A percentile compares a stretch with the other conserved stretches of the same genome.
Evolutionary conservation across 805 yeast species (phyloP).

Genomic region (Monosporozyma solicola): DNA sequence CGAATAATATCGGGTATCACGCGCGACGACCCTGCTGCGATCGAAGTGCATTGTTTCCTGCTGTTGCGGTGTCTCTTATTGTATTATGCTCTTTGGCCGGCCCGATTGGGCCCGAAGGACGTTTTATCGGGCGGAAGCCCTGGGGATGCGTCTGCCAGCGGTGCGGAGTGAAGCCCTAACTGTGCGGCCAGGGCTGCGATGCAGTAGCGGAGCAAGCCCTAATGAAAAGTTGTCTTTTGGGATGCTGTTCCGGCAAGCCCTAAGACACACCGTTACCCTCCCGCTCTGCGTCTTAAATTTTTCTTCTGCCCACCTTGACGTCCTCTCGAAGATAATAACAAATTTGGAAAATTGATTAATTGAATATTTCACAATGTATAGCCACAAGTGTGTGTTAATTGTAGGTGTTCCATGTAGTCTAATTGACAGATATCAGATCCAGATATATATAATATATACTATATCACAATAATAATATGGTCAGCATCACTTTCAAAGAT

Average conservation of each 20-base stretch:
- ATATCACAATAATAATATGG: slow-evolving; percentile 9
- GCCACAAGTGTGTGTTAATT: no score
- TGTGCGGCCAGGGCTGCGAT: not conserved
- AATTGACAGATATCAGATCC: not conserved
- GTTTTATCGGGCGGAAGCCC: not conserved
- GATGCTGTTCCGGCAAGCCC: no score
- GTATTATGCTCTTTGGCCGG: not conserved
- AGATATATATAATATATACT: not conserved
- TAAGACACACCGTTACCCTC: no score
- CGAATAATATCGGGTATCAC: no score
- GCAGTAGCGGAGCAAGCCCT: not conserved
- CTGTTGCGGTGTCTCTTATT: no score
- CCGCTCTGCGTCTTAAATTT: no score
- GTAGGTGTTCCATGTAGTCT: not conserved
- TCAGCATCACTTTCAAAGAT: slow-evolving; percentile 53
- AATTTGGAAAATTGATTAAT: no score
- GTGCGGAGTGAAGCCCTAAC: not conserved
- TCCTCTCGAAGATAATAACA: no score
- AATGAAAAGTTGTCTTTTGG: no score
- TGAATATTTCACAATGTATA: no score
- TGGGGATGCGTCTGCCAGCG: not conserved
- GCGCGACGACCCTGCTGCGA: no score
- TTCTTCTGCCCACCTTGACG: no score
- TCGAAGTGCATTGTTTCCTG: not conserved
- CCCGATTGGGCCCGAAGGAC: not conserved